These are phyloP conservation scores for Chloropicon primus DNA, from an alignment of 139 green algal genomes.

Conservation along the genomic window DNA sequence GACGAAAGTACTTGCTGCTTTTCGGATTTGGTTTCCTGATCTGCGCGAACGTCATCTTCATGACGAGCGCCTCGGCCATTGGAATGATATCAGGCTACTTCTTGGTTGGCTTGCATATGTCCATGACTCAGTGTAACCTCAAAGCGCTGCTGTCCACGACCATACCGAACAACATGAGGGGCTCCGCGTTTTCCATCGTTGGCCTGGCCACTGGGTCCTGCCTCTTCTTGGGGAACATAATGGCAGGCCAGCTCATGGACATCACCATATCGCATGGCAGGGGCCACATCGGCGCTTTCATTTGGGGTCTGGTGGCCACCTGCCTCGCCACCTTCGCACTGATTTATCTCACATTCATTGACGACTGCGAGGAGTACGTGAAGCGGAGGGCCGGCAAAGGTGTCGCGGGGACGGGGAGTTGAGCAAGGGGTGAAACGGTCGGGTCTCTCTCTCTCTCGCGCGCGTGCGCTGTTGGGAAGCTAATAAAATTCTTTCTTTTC, in stretches of 20 bases:
- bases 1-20: not conserved
- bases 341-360: not conserved
- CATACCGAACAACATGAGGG: slow-evolving; percentile 1
- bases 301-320: not conserved
- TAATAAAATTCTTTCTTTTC: too few relatives aligned
- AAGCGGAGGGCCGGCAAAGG: too few relatives aligned
- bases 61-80: not conserved
- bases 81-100: not conserved
- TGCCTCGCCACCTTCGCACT: not conserved
- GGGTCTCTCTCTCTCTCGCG: too few relatives aligned
- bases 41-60: slow-evolving; percentile 1
- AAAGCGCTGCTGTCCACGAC: not conserved
- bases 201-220: not conserved
- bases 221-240: slow-evolving; percentile 1
- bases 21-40: slow-evolving; percentile 1
- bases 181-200: not conserved
- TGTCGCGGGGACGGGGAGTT: too few relatives aligned
- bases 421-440: too few relatives aligned
- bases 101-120: not conserved
- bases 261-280: not conserved
- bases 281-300: not conserved
- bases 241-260: not conserved
- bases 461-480: too few relatives aligned
- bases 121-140: not conserved
- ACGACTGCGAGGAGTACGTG: not conserved